Percentiles rank a stretch among this genome's conserved stretches.
Evolutionary conservation across 257 asterid genomes (phyloP).

Genomic region (Euphrasia confusa): DNA sequence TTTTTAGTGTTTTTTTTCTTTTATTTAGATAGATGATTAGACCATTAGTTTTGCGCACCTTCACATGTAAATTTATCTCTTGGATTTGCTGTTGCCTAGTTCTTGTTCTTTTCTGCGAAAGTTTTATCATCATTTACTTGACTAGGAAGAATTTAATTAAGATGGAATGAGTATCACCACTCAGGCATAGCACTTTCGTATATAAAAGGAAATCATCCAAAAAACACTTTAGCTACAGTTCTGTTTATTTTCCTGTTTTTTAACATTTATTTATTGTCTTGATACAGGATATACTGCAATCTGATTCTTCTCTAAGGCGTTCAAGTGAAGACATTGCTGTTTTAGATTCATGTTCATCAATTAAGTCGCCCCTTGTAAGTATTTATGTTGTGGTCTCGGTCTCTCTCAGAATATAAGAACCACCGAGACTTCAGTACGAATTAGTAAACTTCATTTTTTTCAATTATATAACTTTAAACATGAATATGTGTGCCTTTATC

Average conservation of each 20-base stretch:
- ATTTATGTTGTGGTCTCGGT: slow-evolving; percentile 7
- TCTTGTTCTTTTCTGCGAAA: not conserved
- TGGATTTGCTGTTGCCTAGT: slow-evolving; percentile 7
- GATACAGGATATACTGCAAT: slow-evolving; percentile 63
- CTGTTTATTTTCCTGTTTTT: slow-evolving; percentile 12
- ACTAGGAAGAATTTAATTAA: not conserved
- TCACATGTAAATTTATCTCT: slow-evolving; percentile 1
- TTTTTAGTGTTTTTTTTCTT: not conserved
- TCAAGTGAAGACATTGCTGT: slow-evolving; percentile 61
- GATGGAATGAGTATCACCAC: too few relatives aligned
- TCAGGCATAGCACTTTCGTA: not conserved
- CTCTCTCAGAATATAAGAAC: not conserved
- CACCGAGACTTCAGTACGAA: not conserved
- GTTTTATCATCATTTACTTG: not conserved
- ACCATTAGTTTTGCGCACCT: not conserved
- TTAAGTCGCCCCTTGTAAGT: slow-evolving; percentile 85
- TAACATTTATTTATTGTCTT: slow-evolving; percentile 22
- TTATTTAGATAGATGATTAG: not conserved
- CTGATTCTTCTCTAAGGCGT: slow-evolving; percentile 72
- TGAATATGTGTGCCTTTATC: too few relatives aligned
- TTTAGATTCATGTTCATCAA: slow-evolving; percentile 60
- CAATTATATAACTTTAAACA: too few relatives aligned
- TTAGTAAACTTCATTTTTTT: not conserved
- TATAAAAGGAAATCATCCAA: not conserved
- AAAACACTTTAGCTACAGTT: slow-evolving; percentile 4